Percentiles rank a stretch among this genome's conserved stretches.
Conservation (phyloP, 208 protist species). For the Trypanosomatidae sp. region DNA sequence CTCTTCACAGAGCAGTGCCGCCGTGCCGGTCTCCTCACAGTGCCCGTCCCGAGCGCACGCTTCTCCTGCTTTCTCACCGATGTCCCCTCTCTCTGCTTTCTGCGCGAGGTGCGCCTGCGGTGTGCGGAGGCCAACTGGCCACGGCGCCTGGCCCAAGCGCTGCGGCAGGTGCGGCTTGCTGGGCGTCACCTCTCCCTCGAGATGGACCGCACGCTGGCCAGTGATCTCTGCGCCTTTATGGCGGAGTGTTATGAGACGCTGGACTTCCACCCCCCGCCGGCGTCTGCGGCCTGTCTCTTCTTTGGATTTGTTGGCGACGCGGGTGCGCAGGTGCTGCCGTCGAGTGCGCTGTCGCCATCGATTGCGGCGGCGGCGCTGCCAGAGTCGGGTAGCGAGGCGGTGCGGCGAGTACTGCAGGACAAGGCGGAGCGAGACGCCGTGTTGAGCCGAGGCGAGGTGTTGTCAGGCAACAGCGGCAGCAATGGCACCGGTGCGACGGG, state of each 20-base stretch:
- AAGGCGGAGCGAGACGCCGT: too few relatives aligned
- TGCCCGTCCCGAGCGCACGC: constrained; percentile 27
- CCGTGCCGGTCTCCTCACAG: constrained; percentile 13
- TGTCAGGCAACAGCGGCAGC: neutral
- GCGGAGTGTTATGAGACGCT: constrained; percentile 7
- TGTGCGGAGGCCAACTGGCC: constrained; percentile 3
- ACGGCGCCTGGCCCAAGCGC: neutral
- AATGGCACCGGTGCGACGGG: too few relatives aligned
- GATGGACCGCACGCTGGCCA: neutral
- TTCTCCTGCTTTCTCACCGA: constrained; percentile 47
- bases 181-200: neutral
- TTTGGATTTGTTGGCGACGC: constrained; percentile 17
- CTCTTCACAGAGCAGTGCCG: constrained; percentile 37
- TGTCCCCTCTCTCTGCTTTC: constrained; percentile 37
- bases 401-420: too few relatives aligned
- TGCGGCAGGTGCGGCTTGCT: constrained; percentile 1
- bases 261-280: constrained; percentile 10
- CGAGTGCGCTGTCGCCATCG: too few relatives aligned
- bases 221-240: constrained; percentile 8
- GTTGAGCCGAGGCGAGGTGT: too few relatives aligned
- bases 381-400: too few relatives aligned
- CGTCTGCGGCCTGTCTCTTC: constrained; percentile 7
- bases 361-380: too few relatives aligned
- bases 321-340: neutral
- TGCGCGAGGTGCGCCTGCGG: constrained; percentile 47